Conservation (phyloP, 1,284 basidiomycete species). For the Malassezia caprae region DNA sequence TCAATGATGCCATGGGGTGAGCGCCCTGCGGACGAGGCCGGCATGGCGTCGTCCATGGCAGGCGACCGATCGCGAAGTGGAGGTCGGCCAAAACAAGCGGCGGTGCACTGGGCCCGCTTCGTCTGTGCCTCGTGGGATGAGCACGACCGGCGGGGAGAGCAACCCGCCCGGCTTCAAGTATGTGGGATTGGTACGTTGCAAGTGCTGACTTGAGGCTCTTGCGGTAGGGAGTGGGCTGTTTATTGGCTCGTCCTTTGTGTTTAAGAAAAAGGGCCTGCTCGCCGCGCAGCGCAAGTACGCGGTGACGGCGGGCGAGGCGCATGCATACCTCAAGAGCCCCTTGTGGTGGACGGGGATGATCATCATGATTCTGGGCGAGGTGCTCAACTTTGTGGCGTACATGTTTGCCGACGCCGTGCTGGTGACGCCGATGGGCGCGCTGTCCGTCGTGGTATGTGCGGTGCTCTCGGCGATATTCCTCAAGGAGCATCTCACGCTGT, state of each 20-base stretch:
- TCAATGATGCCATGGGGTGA: neutral
- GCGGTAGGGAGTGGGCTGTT: slow-evolving; percentile 74
- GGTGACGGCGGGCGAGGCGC: slow-evolving; percentile 72
- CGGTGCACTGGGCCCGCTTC: neutral
- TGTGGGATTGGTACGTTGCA: slow-evolving; percentile 54
- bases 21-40: neutral
- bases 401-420: slow-evolving; percentile 80
- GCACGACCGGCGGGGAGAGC: neutral
- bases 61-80: neutral
- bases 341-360: slow-evolving; percentile 48
- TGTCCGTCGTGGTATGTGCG: slow-evolving; percentile 90
- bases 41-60: neutral
- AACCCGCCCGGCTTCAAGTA: slow-evolving; percentile 51
- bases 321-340: slow-evolving; percentile 63
- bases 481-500: slow-evolving; percentile 63
- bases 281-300: slow-evolving; percentile 51
- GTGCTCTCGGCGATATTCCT: slow-evolving; percentile 86
- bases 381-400: slow-evolving; percentile 56
- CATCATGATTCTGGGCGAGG: slow-evolving; percentile 38
- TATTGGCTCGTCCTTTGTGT: slow-evolving; percentile 75
- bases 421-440: slow-evolving; percentile 88
- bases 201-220: slow-evolving; percentile 49
- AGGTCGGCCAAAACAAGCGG: neutral
- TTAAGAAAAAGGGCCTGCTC: slow-evolving; percentile 70
- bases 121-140: neutral